Percentiles rank a stretch among this genome's conserved stretches.
These are phyloP conservation scores for Cicer yamashitae DNA, from an alignment of 306 rosid genomes.

Conservation along the genomic window DNA sequence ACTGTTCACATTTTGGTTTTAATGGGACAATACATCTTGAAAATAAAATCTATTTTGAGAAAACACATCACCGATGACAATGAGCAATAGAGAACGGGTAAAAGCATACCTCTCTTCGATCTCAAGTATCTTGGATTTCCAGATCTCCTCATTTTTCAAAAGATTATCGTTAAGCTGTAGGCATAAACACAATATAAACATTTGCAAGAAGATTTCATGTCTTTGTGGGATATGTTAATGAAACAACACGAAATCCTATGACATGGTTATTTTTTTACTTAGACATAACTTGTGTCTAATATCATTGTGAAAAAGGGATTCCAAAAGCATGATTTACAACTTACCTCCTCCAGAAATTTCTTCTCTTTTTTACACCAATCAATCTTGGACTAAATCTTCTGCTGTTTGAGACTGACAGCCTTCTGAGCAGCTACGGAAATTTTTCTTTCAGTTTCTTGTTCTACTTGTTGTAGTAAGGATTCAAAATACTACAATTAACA, in stretches of 20 bases:
- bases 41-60: background rate
- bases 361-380: slow-evolving; percentile 79
- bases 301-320: slow-evolving; percentile 5
- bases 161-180: slow-evolving; percentile 93
- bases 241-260: slow-evolving; percentile 5
- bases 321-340: slow-evolving; percentile 36
- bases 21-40: slow-evolving; percentile 16
- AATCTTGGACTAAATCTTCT: slow-evolving; percentile 80
- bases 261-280: background rate
- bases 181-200: slow-evolving; percentile 37
- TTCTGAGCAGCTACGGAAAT: slow-evolving; percentile 75
- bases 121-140: slow-evolving; percentile 71
- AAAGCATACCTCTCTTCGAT: slow-evolving; percentile 75
- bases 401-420: slow-evolving; percentile 69
- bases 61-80: slow-evolving; percentile 16
- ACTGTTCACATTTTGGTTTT: slow-evolving; percentile 26
- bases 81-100: slow-evolving; percentile 6
- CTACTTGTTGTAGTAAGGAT: slow-evolving; percentile 82
- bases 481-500: slow-evolving; percentile 79
- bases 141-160: slow-evolving; percentile 76
- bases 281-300: slow-evolving; percentile 2
- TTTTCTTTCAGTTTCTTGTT: slow-evolving; percentile 79
- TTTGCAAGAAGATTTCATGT: slow-evolving; percentile 18
- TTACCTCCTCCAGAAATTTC: slow-evolving; percentile 82
- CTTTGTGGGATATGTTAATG: slow-evolving; percentile 16